A percentile compares a stretch with the other conserved stretches of the same genome.
Conservation (phyloP, 768 basidiomycete species). For the Russula abietina region DNA sequence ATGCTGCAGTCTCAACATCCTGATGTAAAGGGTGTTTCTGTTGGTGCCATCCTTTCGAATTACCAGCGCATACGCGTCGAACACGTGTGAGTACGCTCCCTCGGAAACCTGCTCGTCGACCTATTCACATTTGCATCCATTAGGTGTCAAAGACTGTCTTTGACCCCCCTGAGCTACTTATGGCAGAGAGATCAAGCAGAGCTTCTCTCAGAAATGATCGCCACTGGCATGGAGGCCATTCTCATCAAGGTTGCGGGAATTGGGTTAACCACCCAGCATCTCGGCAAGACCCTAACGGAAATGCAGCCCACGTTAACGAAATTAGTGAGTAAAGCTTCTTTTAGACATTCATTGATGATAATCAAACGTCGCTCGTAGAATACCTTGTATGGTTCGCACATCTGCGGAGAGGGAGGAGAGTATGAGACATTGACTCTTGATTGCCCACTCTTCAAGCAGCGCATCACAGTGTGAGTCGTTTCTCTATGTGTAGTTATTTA, state of each 20-base stretch:
- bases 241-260: constrained; percentile 96
- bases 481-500: neutral
- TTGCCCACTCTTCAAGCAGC: constrained; percentile 78
- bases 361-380: constrained; percentile 44
- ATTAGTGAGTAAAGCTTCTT: constrained; percentile 46
- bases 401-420: constrained; percentile 97
- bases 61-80: constrained; percentile 97
- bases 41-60: constrained; percentile 95
- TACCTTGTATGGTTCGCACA: constrained; percentile 76
- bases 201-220: constrained; percentile 82
- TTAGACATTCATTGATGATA: neutral
- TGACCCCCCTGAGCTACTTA: constrained; percentile 80
- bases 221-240: constrained; percentile 68
- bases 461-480: constrained; percentile 59
- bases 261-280: constrained; percentile 69
- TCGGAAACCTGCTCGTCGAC: neutral
- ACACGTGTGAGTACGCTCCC: constrained; percentile 69
- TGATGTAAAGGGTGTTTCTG: constrained; percentile 79
- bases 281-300: constrained; percentile 66
- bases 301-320: constrained; percentile 69
- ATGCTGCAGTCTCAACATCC: constrained; percentile 60
- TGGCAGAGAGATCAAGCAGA: constrained; percentile 93
- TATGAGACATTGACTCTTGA: constrained; percentile 93
- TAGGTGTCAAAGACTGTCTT: constrained; percentile 73
- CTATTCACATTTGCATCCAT: constrained; percentile 7